Percentiles rank a stretch among this genome's conserved stretches.
These are phyloP conservation scores for Neurospora terricola DNA, from an alignment of 495 filamentous ascomycete genomes.

Conservation along the genomic window DNA sequence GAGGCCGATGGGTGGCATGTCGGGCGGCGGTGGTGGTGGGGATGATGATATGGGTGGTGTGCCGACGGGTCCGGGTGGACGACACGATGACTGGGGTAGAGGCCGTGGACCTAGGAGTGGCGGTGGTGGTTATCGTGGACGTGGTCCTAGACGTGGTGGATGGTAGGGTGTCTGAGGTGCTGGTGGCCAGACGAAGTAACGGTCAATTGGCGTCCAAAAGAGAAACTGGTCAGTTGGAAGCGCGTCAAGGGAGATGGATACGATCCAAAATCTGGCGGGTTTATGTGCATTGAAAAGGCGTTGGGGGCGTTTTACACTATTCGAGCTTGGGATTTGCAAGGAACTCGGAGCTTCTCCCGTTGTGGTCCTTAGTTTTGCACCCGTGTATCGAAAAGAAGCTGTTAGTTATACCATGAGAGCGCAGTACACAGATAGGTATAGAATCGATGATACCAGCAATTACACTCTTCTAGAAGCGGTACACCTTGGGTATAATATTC, in stretches of 20 bases:
- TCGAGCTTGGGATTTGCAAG: neutral
- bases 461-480: neutral
- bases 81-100: slow-evolving; percentile 44
- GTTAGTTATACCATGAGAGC: neutral
- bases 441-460: neutral
- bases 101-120: slow-evolving; percentile 34
- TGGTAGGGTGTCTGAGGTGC: slow-evolving; percentile 3
- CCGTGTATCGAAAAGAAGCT: neutral
- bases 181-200: neutral
- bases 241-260: neutral
- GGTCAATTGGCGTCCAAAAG: neutral
- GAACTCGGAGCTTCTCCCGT: neutral
- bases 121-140: slow-evolving; percentile 19
- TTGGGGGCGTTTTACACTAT: neutral
- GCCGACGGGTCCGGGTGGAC: slow-evolving; percentile 42
- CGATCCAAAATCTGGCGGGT: neutral
- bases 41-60: slow-evolving; percentile 34
- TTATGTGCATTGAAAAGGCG: neutral
- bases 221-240: neutral
- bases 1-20: slow-evolving; percentile 50
- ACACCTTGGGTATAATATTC: neutral
- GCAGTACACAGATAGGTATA: neutral
- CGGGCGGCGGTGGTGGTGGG: slow-evolving; percentile 34
- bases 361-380: neutral
- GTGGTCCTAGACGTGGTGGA: slow-evolving; percentile 6